Percentiles rank a stretch among this genome's conserved stretches.
Conservation (phyloP, 2,329 filamentous ascomycete genomes). For the Fusarium incarnatum region DNA sequence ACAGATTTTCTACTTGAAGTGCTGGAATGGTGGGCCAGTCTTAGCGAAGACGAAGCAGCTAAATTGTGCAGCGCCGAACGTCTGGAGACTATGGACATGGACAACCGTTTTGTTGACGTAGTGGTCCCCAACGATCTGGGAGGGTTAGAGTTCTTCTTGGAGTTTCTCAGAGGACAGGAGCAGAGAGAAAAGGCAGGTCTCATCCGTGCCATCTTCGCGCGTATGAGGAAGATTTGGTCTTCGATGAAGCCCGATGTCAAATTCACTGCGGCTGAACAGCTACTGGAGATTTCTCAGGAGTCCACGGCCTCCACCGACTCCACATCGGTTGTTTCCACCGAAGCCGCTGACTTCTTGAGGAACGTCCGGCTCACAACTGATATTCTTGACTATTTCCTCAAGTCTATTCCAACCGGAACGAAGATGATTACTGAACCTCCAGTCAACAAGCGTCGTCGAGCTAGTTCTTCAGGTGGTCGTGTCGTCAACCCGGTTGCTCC, state of each 20-base stretch:
- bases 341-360: slow-evolving; percentile 78
- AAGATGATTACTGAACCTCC: slow-evolving; percentile 78
- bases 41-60: slow-evolving; percentile 63
- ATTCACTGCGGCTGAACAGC: slow-evolving; percentile 68
- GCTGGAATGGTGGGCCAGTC: slow-evolving; percentile 74
- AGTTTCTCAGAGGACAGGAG: slow-evolving; percentile 57
- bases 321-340: slow-evolving; percentile 58
- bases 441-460: slow-evolving; percentile 82
- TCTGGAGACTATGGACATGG: slow-evolving; percentile 56
- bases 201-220: slow-evolving; percentile 72
- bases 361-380: slow-evolving; percentile 78
- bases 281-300: slow-evolving; percentile 71
- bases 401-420: slow-evolving; percentile 78
- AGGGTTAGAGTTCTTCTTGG: slow-evolving; percentile 65
- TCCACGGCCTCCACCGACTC: slow-evolving; percentile 49
- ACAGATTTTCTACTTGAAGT: slow-evolving; percentile 81
- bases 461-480: slow-evolving; percentile 76
- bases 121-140: slow-evolving; percentile 65
- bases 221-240: slow-evolving; percentile 78
- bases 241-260: slow-evolving; percentile 74
- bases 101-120: slow-evolving; percentile 62
- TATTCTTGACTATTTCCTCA: slow-evolving; percentile 77
- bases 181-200: slow-evolving; percentile 62
- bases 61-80: slow-evolving; percentile 56
- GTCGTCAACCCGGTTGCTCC: slow-evolving; percentile 71